Percentiles rank a stretch among this genome's conserved stretches.
phyloP scores from a whole-genome alignment of 2,329 filamentous ascomycete genomes.

The Epichloe sp. region DNA sequence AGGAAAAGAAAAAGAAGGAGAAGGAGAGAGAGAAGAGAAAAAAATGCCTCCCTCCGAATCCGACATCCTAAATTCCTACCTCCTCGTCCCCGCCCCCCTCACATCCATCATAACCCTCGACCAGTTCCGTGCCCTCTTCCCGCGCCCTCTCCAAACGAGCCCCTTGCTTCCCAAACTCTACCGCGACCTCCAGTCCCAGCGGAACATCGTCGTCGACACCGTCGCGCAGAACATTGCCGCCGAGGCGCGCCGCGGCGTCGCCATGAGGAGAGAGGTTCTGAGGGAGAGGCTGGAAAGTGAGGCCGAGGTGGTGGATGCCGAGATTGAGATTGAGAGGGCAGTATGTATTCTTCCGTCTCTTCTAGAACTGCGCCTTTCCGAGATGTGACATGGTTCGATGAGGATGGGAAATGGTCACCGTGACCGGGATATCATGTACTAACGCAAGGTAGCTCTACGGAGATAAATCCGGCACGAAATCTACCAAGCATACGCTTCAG shows the following conservation, averaged over 20 bases:
- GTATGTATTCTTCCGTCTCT: constrained; percentile 23
- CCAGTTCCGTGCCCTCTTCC: constrained; percentile 67
- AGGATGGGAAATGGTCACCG: too few relatives aligned
- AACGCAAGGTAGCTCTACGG: constrained; percentile 43
- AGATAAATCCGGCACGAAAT: constrained; percentile 27
- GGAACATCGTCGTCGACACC: constrained; percentile 53
- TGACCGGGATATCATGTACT: not conserved
- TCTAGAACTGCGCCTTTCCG: too few relatives aligned
- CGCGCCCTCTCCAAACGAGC: constrained; percentile 49
- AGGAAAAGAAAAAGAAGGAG: not conserved
- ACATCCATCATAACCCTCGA: constrained; percentile 60
- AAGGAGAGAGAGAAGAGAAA: fast-evolving
- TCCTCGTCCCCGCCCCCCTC: constrained; percentile 66
- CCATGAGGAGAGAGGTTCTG: constrained; percentile 43
- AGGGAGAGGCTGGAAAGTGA: constrained; percentile 36
- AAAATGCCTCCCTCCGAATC: constrained; percentile 54
- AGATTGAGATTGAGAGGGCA: constrained; percentile 48
- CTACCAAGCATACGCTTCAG: constrained; percentile 43
- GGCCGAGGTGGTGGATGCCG: constrained; percentile 44
- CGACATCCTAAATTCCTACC: constrained; percentile 63
- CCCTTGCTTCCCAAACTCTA: constrained; percentile 61
- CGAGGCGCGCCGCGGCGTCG: constrained; percentile 50
- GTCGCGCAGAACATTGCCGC: constrained; percentile 51
- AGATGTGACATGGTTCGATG: too few relatives aligned
- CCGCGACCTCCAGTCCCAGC: constrained; percentile 63